phyloP scores from a whole-genome alignment of 2,329 filamentous ascomycete species.

The Tolypocladium endophyticum region DNA sequence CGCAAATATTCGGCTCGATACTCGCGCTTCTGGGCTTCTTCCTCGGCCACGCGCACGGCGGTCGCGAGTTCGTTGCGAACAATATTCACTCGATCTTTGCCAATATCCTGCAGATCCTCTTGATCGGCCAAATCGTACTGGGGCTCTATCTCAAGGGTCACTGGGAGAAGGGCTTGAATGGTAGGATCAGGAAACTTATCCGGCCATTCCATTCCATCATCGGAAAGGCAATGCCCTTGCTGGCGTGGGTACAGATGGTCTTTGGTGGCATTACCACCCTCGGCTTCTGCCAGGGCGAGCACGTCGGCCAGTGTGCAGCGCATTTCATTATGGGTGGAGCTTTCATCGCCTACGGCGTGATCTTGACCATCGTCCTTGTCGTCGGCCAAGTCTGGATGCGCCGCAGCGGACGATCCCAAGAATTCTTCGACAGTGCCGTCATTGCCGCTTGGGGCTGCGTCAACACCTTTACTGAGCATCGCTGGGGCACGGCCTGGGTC shows the following conservation, averaged over 20 bases:
- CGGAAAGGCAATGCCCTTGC: conserved; percentile 77
- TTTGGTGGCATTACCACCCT: conserved; percentile 89
- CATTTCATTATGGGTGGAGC: conserved; percentile 99
- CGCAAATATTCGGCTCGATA: conserved; percentile 64
- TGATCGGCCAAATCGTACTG: conserved; percentile 65
- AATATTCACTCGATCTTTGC: conserved; percentile 81
- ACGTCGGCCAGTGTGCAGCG: conserved; percentile 82
- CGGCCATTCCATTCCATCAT: conserved; percentile 68
- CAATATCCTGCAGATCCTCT: conserved; percentile 66
- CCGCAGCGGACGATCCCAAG: conserved; percentile 75
- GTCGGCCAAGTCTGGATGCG: conserved; percentile 84
- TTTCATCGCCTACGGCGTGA: conserved; percentile 86
- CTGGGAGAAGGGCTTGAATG: conserved; percentile 74
- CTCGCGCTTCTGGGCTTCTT: conserved; percentile 80
- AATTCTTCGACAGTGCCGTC: conserved; percentile 88
- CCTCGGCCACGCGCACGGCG: conserved; percentile 82
- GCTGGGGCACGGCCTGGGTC: conserved; percentile 83
- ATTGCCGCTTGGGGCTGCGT: conserved; percentile 94
- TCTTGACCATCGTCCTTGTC: conserved; percentile 75
- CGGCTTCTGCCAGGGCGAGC: conserved; percentile 87
- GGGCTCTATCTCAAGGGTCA: conserved; percentile 86
- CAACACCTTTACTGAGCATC: conserved; percentile 96
- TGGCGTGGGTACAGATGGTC: conserved; percentile 87
- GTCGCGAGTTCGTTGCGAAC: conserved; percentile 64
- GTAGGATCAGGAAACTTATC: conserved; percentile 60